Evolutionary conservation across 306 rosid species (phyloP).

Genomic region (Sophora flavescens): DNA sequence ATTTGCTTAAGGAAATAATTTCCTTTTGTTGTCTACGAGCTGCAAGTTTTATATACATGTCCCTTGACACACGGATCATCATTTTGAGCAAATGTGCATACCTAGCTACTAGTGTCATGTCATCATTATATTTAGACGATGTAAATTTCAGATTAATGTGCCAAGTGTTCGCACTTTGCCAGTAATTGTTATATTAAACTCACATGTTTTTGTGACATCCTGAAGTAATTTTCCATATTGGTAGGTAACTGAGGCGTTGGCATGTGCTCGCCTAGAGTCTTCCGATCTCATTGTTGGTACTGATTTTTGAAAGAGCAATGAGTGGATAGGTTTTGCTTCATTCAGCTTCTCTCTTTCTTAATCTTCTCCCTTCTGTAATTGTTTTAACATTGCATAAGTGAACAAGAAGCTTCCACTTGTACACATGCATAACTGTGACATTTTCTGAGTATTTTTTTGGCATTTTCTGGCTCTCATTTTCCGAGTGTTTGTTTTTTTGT

Average conservation of each 20-base stretch:
- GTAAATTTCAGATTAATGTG: slow-evolving; percentile 19
- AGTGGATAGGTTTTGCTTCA: slow-evolving; percentile 92
- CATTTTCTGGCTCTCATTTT: no score
- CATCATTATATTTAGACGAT: slow-evolving; percentile 8
- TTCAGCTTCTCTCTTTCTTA: slow-evolving; percentile 27
- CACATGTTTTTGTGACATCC: slow-evolving; percentile 21
- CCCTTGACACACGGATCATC: slow-evolving; percentile 8
- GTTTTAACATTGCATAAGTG: slow-evolving; percentile 35
- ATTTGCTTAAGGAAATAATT: slow-evolving; percentile 7
- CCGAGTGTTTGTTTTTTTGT: no score
- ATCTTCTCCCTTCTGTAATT: slow-evolving; percentile 35
- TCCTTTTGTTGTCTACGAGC: slow-evolving; percentile 26
- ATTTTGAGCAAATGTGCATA: slow-evolving; percentile 3
- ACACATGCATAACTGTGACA: background rate
- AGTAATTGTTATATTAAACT: slow-evolving; percentile 8
- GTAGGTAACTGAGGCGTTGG: slow-evolving; percentile 90
- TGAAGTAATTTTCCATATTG: slow-evolving; percentile 37
- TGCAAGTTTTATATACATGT: slow-evolving; percentile 3
- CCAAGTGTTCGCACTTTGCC: slow-evolving; percentile 15
- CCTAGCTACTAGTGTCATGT: slow-evolving; percentile 31
- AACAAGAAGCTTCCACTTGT: no score
- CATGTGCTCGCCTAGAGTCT: slow-evolving; percentile 87
- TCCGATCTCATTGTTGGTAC: slow-evolving; percentile 94
- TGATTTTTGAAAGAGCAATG: slow-evolving; percentile 98
- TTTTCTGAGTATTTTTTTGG: no score